phyloP scores from a whole-genome alignment of 345 rosid species.

The Pseudoturritis turrita region DNA sequence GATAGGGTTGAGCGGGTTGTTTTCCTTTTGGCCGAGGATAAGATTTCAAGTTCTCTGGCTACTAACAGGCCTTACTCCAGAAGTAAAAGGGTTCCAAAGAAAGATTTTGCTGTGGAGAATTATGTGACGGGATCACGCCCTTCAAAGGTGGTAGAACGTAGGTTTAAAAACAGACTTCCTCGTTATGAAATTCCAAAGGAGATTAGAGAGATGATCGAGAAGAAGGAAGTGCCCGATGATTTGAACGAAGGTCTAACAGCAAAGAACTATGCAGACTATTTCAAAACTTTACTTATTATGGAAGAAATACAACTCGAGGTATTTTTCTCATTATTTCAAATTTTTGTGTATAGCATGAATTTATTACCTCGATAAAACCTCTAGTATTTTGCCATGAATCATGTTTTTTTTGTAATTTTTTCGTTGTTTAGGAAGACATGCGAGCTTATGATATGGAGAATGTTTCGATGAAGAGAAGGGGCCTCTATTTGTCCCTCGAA shows the following conservation, averaged over 20 bases:
- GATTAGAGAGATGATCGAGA: conserved; percentile 56
- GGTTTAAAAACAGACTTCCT: conserved; percentile 49
- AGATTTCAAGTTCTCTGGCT: conserved; percentile 55
- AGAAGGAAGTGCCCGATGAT: conserved; percentile 46
- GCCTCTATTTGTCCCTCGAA: conserved; percentile 50
- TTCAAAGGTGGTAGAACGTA: conserved; percentile 10
- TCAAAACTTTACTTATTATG: conserved; percentile 60
- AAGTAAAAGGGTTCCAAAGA: conserved; percentile 47
- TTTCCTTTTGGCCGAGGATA: conserved; percentile 78
- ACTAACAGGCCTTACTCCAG: conserved; percentile 54
- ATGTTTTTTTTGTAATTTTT: conserved; percentile 2
- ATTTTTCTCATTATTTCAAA: conserved; percentile 1
- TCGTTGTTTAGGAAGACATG: conserved; percentile 65
- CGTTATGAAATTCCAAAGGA: conserved; percentile 62
- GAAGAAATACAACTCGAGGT: conserved; percentile 92
- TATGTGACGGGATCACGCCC: conserved; percentile 51
- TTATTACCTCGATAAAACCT: not conserved
- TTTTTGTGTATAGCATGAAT: not conserved
- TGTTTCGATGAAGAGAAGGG: conserved; percentile 54
- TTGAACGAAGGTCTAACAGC: conserved; percentile 42
- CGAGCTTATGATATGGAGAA: conserved; percentile 65
- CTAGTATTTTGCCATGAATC: not conserved
- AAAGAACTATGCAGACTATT: conserved; percentile 53
- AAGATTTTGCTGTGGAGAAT: conserved; percentile 40
- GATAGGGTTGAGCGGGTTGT: conserved; percentile 58